Base-by-base conservation (phyloP, 1,284 basidiomycete genomes). In the Ceratobasidium theobromae region DNA sequence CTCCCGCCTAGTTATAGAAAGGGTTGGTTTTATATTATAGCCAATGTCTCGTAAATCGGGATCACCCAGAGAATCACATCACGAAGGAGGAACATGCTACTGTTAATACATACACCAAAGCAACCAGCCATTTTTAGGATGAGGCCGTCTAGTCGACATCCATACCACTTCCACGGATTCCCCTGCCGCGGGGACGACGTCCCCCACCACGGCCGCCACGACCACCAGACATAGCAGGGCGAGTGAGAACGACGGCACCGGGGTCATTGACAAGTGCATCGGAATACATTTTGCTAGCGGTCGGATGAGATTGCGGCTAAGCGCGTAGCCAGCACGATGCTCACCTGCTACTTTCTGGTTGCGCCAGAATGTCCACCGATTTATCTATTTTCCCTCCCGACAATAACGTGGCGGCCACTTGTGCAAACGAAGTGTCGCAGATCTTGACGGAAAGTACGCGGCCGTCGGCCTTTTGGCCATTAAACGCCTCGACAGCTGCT, bases 211-310 rank as follows among this genome's bases (percentile, higher is more conserved):
- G 27, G 23, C 65, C 16, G 25, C 68, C 66, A 32, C 60, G 58
- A 14, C 52, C 65, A 21, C 30, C 46, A 25, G 53, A 25, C 18
- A 43, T 45, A 23, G 51, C 33, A 18, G 66, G 66, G 5, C 52
- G 46, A 14, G 68, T 65, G 23, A 66, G 55, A 25, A 53, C 46
- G 11, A 66, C 54, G 14, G 66, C 30, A 27, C 54, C 60, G 30
- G 52, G 55, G 21, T 66, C 67, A 32, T 64, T 65, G 9, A 57
- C 28, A 16, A 69, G 58, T 14, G 52, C 46, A 54, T 69, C 68
- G 12, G 68, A 60, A 27, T 69, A 69, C 68, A 69, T 69, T 69
- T 64, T 69, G 35, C 68, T 69, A 40, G 25, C 35, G n/a, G 16
- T 16, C 16, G 5, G 35, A n/a, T 43, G 5, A 43, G 16, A 18